Percentiles rank a stretch among this genome's conserved stretches.
Evolutionary conservation across 306 rosid genomes (phyloP).

Genomic region (Cucurbita maxima): DNA sequence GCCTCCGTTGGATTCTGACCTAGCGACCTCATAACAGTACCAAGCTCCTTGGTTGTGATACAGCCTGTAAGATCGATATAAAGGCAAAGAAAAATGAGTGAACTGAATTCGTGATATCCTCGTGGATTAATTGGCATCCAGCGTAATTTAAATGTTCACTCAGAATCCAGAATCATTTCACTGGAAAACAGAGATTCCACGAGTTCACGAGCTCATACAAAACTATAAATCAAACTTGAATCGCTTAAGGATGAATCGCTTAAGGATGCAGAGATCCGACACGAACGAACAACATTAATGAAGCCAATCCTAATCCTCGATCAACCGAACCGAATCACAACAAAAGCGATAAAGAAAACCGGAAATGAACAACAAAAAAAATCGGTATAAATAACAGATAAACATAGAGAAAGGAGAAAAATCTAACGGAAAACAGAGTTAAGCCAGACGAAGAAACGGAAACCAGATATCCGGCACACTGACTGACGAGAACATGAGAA

Average conservation of each 20-base stretch:
- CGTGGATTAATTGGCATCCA: too few relatives aligned
- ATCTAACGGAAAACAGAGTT: background rate
- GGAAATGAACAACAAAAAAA: background rate
- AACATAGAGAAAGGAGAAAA: background rate
- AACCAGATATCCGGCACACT: background rate
- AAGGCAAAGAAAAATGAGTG: background rate
- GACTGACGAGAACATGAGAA: background rate
- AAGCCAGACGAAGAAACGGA: too few relatives aligned
- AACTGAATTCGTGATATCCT: background rate
- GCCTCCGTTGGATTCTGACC: constrained; percentile 94
- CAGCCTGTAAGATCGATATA: constrained; percentile 28
- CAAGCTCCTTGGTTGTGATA: constrained; percentile 86
- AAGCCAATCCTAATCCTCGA: background rate
- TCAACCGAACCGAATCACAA: background rate
- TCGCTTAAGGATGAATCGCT: background rate
- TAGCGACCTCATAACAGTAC: constrained; percentile 77
- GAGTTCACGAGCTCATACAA: too few relatives aligned
- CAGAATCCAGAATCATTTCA: background rate
- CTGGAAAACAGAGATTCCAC: background rate
- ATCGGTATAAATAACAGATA: background rate
- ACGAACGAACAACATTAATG: background rate
- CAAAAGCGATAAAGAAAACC: background rate
- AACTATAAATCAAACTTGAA: too few relatives aligned
- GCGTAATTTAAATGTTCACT: background rate
- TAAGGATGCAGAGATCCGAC: background rate